Conservation (phyloP, 345 rosid genomes). For the Eutrema japonicum region DNA sequence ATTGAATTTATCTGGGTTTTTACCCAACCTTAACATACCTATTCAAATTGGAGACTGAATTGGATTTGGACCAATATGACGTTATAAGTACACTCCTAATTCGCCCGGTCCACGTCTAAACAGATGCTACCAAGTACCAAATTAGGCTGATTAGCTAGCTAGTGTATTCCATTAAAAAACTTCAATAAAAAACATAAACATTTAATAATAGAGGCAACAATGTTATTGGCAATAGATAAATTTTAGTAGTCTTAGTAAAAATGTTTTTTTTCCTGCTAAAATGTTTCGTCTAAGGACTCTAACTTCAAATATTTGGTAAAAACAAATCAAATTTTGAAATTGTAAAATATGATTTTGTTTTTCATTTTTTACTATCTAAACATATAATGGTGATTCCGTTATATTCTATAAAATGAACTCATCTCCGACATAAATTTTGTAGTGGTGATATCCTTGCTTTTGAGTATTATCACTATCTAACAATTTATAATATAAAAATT, state of each 20-base stretch:
- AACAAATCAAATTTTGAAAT: background rate
- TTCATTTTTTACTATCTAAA: no score
- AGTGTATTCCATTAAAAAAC: background rate
- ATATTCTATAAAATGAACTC: background rate
- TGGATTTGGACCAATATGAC: background rate
- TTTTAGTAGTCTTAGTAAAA: background rate
- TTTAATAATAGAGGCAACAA: background rate
- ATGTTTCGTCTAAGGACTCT: background rate
- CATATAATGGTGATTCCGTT: background rate
- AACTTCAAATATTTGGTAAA: background rate
- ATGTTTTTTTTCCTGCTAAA: background rate
- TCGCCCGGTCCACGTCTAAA: constrained; percentile 15
- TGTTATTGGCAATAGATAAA: background rate
- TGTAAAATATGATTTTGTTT: no score
- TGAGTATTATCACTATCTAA: no score
- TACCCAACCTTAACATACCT: no score
- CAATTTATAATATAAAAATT: no score
- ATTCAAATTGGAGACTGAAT: background rate
- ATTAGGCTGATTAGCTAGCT: background rate
- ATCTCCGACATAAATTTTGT: background rate
- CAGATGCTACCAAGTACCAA: constrained; percentile 19
- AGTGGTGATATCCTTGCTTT: background rate
- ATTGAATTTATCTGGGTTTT: no score
- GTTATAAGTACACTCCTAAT: background rate
- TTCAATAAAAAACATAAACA: background rate